Evolutionary conservation across 208 protist genomes (phyloP), one percentile per base, ranked within the genome.

Genomic region (Herpetomonas tarakana): DNA sequence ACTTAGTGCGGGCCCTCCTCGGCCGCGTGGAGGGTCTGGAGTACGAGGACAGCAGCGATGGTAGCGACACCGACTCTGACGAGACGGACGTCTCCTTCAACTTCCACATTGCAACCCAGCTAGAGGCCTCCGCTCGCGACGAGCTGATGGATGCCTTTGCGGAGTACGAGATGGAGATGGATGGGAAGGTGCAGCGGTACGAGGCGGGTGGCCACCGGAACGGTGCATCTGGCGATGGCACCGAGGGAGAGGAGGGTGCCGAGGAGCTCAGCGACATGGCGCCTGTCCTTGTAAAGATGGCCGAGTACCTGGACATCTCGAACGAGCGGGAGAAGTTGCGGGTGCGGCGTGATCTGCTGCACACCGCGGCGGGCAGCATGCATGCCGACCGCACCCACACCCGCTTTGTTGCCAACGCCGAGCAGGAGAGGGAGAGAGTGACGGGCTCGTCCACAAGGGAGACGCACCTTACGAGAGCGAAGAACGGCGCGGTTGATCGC

Each of bases 271-370:
- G 62, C 24, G 50, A 83, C 50, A 71, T 70, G 38, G 44, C 45
- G 7, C 25, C 62, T n/a, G 56, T 88, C 16, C 59, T 92, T 19
- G 44, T 60, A 18, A 62, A 61, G 16, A 76, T 64, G 28, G 62
- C 79, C 14, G 82, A 90, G 56, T 93, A 90, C 39, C 46, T 93
- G 53, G 86, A 91, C 57, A 86, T 91, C 27, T 90, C 86, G 11
- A 91, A 88, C 49, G 82, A 88, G 25, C 82, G 83, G 4, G 86
- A 93, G 51, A 83, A 87, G 61, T 54, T 93, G 29, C 69, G 74
- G n/a, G 26, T 56, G 38, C 82, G 82, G 54, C 80, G 79, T 18
- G 67, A 65, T 11, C 66, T 51, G 11, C 18, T 78, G 56, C 59
- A 71, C 61, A 24, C 39, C 25, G 66, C 68, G 26, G 38, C 44